phyloP scores from a whole-genome alignment of 768 basidiomycete genomes.

The Tylopilus felleus region DNA sequence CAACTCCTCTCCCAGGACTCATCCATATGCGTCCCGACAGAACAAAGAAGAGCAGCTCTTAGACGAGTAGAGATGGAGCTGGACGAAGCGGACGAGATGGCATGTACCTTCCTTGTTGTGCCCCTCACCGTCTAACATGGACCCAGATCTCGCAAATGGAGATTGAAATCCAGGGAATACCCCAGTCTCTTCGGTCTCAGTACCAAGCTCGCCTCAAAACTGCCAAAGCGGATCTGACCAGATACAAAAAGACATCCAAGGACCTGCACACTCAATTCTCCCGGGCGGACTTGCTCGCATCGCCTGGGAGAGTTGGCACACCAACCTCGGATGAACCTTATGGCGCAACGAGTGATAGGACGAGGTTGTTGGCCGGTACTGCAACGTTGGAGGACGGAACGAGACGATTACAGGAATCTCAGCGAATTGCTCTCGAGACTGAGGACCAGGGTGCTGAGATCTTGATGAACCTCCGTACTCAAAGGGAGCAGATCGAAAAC shows the following conservation, averaged over 20 bases:
- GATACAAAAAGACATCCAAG: conserved; percentile 78
- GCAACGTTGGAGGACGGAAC: conserved; percentile 79
- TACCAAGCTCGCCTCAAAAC: conserved; percentile 74
- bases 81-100: conserved; percentile 98
- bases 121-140: conserved; percentile 2
- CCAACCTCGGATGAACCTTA: conserved; percentile 78
- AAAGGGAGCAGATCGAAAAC: conserved; percentile 94
- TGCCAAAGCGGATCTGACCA: conserved; percentile 71
- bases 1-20: neutral
- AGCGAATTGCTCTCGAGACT: conserved; percentile 91
- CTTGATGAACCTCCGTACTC: conserved; percentile 73
- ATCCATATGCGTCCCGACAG: conserved; percentile 36
- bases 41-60: conserved; percentile 76
- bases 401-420: conserved; percentile 82
- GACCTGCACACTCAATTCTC: conserved; percentile 68
- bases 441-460: conserved; percentile 96
- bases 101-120: conserved; percentile 30
- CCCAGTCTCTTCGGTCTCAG: conserved; percentile 73
- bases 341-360: conserved; percentile 64
- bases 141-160: conserved; percentile 96
- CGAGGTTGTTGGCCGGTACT: conserved; percentile 77
- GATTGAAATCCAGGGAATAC: conserved; percentile 94
- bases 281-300: conserved; percentile 74
- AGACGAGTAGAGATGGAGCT: conserved; percentile 91
- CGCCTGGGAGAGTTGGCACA: conserved; percentile 33